Conservation (phyloP, 148 eudicot species). For the Rhododendron ovatum region DNA sequence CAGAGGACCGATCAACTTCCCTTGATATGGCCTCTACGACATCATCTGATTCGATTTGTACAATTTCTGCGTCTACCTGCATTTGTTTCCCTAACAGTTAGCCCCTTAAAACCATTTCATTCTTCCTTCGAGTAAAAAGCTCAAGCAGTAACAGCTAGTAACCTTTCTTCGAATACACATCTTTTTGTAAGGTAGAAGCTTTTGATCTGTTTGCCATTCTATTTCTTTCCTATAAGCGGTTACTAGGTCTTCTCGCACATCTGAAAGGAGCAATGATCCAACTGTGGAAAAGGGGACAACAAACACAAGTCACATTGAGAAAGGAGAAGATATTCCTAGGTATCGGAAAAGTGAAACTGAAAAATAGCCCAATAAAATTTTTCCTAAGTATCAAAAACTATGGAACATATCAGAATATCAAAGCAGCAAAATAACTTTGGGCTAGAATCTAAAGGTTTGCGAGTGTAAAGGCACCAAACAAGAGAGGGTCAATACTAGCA, state of each 20-base stretch:
- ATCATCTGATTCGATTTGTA: conserved; percentile 74
- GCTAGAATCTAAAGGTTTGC: neutral
- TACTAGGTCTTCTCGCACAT: conserved; percentile 75
- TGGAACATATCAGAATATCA: neutral
- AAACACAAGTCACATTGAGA: neutral
- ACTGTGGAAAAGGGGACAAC: conserved; percentile 24
- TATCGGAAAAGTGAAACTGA: neutral
- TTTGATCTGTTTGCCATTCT: conserved; percentile 66
- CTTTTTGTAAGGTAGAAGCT: conserved; percentile 59
- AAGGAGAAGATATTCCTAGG: neutral
- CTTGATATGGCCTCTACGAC: conserved; percentile 16
- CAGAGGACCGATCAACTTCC: conserved; percentile 8
- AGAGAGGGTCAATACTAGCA: neutral
- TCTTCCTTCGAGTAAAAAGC: neutral
- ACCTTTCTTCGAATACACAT: conserved; percentile 47
- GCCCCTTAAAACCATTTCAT: neutral
- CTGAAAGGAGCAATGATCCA: conserved; percentile 69
- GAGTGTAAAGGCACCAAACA: neutral
- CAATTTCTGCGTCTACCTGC: conserved; percentile 43
- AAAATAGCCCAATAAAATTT: neutral
- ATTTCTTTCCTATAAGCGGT: conserved; percentile 63
- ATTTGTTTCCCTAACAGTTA: conserved; percentile 14
- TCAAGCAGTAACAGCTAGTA: neutral
- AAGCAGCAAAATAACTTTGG: neutral
- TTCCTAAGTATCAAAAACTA: neutral